Evolutionary conservation across 495 filamentous ascomycete genomes (phyloP).

Genomic region (Venustampulla echinocandica): DNA sequence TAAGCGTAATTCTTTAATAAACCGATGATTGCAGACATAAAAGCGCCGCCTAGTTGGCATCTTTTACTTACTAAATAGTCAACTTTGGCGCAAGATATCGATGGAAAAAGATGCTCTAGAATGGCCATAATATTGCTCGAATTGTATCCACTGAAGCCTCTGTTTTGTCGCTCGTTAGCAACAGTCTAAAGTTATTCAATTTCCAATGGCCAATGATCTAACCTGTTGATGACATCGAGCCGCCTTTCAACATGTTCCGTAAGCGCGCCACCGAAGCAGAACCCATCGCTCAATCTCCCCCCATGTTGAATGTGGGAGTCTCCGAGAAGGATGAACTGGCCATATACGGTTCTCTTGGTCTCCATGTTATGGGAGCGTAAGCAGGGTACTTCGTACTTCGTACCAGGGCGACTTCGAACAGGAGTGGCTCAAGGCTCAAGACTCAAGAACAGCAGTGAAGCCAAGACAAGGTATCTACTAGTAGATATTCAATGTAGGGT

Average conservation of each 20-base stretch:
- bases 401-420: too few relatives aligned
- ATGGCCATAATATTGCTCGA: constrained; percentile 51
- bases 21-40: too few relatives aligned
- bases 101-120: constrained; percentile 36
- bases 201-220: not conserved
- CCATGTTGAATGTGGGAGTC: constrained; percentile 14
- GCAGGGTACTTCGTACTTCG: not conserved
- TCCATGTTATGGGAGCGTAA: not conserved
- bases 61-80: constrained; percentile 41
- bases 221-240: constrained; percentile 59
- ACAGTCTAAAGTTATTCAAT: too few relatives aligned
- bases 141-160: constrained; percentile 48
- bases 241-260: constrained; percentile 56
- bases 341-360: constrained; percentile 12
- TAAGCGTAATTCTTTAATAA: not conserved
- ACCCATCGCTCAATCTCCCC: constrained; percentile 44
- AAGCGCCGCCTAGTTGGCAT: too few relatives aligned
- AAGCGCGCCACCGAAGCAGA: constrained; percentile 62
- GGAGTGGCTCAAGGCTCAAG: too few relatives aligned
- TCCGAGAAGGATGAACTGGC: constrained; percentile 17
- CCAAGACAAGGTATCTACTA: too few relatives aligned
- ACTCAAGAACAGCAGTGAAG: too few relatives aligned
- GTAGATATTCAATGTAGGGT: too few relatives aligned
- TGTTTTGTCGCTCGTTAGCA: not conserved
- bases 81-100: constrained; percentile 43